These are phyloP conservation scores for Populus davidiana DNA, from an alignment of 345 rosid genomes.

Conservation along the genomic window DNA sequence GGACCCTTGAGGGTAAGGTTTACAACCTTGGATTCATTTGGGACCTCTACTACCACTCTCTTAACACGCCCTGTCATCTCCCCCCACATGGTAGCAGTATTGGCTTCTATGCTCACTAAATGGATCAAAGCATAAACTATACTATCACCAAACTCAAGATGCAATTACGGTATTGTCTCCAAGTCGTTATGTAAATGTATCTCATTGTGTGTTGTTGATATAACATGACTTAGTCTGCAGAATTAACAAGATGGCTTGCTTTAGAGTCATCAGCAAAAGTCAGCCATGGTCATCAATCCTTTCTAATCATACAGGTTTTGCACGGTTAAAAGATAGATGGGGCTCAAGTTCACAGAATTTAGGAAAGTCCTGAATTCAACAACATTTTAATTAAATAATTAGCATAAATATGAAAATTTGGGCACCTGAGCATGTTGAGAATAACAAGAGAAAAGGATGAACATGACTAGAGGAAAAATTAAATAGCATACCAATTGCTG, in stretches of 20 bases:
- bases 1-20: no score
- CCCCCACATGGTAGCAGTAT: no score
- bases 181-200: neutral
- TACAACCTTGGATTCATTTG: no score
- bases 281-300: neutral
- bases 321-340: neutral
- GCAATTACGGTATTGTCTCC: neutral
- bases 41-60: no score
- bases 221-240: neutral
- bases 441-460: neutral
- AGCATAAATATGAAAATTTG: neutral
- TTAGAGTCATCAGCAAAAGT: neutral
- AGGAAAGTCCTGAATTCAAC: neutral
- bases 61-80: no score
- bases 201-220: neutral
- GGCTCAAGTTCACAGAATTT: neutral
- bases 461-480: neutral
- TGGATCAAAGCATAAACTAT: no score
- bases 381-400: neutral
- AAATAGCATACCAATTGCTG: slow-evolving; percentile 69
- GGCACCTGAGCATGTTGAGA: neutral
- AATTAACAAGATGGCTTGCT: neutral
- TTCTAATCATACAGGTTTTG: neutral
- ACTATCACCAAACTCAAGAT: neutral
- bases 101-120: no score